Conservation (phyloP, 805 yeast genomes). For the Cephaloascus fragrans region DNA sequence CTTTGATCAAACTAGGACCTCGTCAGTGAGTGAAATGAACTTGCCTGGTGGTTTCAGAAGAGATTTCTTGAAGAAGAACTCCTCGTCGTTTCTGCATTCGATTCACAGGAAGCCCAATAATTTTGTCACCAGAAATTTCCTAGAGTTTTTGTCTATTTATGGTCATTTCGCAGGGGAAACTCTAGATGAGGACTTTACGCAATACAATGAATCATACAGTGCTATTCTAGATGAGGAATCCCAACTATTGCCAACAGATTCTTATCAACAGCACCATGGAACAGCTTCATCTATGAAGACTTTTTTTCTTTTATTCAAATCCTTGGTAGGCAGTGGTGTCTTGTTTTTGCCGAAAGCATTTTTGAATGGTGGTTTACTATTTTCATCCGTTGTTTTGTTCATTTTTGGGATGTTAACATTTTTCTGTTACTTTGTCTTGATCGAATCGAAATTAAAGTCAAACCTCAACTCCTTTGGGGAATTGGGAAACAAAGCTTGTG, state of each 20-base stretch:
- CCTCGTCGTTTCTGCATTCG: constrained; percentile 16
- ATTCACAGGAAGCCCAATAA: constrained; percentile 12
- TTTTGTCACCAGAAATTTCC: constrained; percentile 29
- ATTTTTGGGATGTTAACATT: constrained; percentile 28
- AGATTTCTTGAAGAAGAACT: constrained; percentile 11
- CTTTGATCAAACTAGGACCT: constrained; percentile 21
- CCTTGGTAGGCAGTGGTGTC: constrained; percentile 34
- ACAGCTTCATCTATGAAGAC: constrained; percentile 26
- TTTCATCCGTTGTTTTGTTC: constrained; percentile 22
- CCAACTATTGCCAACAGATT: constrained; percentile 16
- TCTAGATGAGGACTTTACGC: background rate
- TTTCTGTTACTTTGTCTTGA: constrained; percentile 28
- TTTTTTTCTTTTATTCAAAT: constrained; percentile 30
- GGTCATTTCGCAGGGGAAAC: constrained; percentile 33
- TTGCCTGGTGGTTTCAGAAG: constrained; percentile 1
- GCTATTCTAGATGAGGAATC: constrained; percentile 26
- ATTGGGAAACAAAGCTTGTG: constrained; percentile 30
- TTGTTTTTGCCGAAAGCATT: constrained; percentile 34
- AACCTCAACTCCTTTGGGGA: constrained; percentile 29
- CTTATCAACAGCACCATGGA: constrained; percentile 13
- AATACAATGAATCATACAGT: background rate
- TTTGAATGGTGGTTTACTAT: constrained; percentile 29
- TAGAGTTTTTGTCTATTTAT: constrained; percentile 32
- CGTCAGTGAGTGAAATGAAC: background rate
- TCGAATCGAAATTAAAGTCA: constrained; percentile 20